These are phyloP conservation scores for Lachancea thermotolerans DNA, from an alignment of 805 yeast species.

Conservation along the genomic window DNA sequence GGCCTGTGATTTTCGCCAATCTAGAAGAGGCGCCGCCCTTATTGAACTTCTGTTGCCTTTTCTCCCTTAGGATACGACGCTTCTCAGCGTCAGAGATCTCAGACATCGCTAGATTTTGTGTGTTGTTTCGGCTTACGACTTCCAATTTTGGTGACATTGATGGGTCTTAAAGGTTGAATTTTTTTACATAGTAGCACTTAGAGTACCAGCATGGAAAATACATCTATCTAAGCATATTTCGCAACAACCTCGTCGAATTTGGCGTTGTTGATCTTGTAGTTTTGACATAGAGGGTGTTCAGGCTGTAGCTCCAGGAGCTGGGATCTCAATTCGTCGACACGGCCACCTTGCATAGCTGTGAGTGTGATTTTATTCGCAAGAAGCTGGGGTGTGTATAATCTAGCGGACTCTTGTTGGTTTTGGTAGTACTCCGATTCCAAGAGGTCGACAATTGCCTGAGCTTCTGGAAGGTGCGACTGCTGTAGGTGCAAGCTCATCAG, in stretches of 20 bases:
- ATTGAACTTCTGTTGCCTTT: conserved; percentile 57
- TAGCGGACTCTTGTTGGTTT: conserved; percentile 25
- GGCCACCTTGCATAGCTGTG: conserved; percentile 48
- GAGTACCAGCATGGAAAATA: background rate
- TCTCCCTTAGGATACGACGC: conserved; percentile 50
- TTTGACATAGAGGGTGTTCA: conserved; percentile 50
- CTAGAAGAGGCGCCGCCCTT: conserved; percentile 50
- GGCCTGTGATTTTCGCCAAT: conserved; percentile 43
- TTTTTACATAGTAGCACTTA: no score
- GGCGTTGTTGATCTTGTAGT: conserved; percentile 52
- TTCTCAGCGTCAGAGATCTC: conserved; percentile 49
- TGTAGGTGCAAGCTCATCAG: conserved; percentile 72
- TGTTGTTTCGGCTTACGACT: background rate
- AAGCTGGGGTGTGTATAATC: conserved; percentile 38
- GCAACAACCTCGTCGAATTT: conserved; percentile 64
- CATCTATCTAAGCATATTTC: conserved; percentile 38
- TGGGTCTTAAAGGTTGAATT: no score
- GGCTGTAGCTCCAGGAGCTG: conserved; percentile 44
- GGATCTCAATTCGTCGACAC: conserved; percentile 36
- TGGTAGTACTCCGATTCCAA: conserved; percentile 40
- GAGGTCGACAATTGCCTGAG: conserved; percentile 53
- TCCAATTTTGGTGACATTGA: no score
- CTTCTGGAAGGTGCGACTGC: conserved; percentile 76
- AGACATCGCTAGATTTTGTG: conserved; percentile 30
- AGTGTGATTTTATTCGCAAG: conserved; percentile 62